Evolutionary conservation across 768 basidiomycete species (phyloP), one percentile per base, ranked within the genome.

Genomic region (Sarcomyxa edulis): DNA sequence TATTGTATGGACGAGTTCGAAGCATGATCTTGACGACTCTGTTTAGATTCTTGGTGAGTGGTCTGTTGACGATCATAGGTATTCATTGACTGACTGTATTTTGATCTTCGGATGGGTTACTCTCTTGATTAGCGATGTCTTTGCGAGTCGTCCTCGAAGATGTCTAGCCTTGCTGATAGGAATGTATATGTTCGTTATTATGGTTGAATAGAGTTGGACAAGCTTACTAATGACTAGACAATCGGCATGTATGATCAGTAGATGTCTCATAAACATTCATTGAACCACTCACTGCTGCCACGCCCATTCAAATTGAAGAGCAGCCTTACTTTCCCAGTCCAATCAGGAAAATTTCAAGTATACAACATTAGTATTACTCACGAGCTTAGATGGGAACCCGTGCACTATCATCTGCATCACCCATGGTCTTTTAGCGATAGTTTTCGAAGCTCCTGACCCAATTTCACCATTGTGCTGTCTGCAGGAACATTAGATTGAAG

Each of bases 381-480:
- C 71, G 30, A 72, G 56, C 54, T 76, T 78, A 40, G 82, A 85
- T 1, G 87, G 85, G 49, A 92, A 90, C 4, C 88, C 89, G 53
- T 86, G 72, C 1, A 90, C 81, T 25, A 90, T 81, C 80, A 90
- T 81, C 42, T 83, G 78, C 86, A 92, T 89, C 8, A 77, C 69
- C 87, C 85, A 90, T 28, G 84, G 84, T 18, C 83, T 56, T 32
- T 72, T 71, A 18, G 61, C 47, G 30, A 59, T 61, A 0, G 87
- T 90, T 56, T 75, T 83, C 58, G 64, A 68, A 7, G 86, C 88
- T 12, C 88, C 88, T 50, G 76, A 73, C 0, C 70, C 60, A 39
- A 89, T 56, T 55, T 84, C 78, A 20, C 87, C 87, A 60, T 92
- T 92, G 55, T 92, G 88, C 50, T 90, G 87, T 19, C 85, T 79